These are phyloP conservation scores for Naganishia vaughanmartiniae DNA, from an alignment of 768 basidiomycete genomes.

Conservation along the genomic window DNA sequence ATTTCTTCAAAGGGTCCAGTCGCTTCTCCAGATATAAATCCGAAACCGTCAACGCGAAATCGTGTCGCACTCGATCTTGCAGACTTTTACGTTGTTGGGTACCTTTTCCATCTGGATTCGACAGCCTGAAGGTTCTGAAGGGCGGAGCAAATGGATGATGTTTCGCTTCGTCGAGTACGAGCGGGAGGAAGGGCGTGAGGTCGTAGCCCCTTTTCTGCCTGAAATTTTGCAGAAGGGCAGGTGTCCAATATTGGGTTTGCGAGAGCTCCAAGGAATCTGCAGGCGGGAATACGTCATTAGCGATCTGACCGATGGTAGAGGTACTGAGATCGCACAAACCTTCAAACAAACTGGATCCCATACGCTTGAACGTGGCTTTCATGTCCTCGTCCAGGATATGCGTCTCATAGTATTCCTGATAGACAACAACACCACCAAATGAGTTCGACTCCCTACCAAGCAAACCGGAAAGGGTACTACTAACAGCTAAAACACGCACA, in stretches of 20 bases:
- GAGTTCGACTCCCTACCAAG: not conserved
- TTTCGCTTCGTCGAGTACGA: constrained; percentile 8
- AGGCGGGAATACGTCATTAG: not conserved
- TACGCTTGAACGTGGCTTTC: not conserved
- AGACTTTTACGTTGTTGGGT: not conserved
- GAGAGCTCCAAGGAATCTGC: constrained; percentile 22
- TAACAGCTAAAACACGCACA: not conserved
- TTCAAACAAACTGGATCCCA: constrained; percentile 4
- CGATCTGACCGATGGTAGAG: not conserved
- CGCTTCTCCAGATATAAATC: constrained; percentile 14
- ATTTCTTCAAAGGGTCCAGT: not conserved
- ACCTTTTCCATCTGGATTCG: not conserved
- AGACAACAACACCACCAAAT: not conserved
- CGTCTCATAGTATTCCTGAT: constrained; percentile 1
- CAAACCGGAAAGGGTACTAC: not conserved
- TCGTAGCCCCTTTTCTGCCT: not conserved
- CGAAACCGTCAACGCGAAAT: constrained; percentile 15
- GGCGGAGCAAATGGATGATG: constrained; percentile 1
- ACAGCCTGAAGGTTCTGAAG: not conserved
- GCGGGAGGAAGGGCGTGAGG: constrained; percentile 7
- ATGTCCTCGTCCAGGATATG: not conserved
- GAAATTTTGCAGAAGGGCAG: not conserved
- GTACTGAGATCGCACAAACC: not conserved
- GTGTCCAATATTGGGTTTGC: constrained; percentile 16
- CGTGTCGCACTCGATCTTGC: constrained; percentile 2